Base-by-base conservation (phyloP, 768 basidiomycete species). In the Amanita fuliginea region DNA sequence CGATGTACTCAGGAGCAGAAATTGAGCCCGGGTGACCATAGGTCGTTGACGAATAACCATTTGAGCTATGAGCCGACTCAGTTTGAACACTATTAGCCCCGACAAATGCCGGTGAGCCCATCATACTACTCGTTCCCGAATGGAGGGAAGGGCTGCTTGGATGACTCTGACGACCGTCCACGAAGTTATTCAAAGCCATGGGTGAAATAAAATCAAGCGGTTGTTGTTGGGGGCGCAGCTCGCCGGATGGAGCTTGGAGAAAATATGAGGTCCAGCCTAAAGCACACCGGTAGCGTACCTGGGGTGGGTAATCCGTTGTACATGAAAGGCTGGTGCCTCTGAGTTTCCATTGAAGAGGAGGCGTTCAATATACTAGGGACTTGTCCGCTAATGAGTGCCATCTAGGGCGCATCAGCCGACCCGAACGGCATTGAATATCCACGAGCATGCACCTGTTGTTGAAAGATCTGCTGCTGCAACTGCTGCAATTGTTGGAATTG, bases 381-480 rank as follows among this genome's bases (percentile, higher is more conserved):
- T 53, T 74, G 70, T 21, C 77, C 70, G 53, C 76, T 81, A 59
- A 84, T 80, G 54, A 86, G 74, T 14, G 83, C 83, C 56, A 86
- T 81, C 83, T 83, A 56, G 47, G 24, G 47, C 7, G 40, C 52
- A 30, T 53, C 55, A 47, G 45, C 52, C 39, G 30, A 24, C 43
- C 33, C 21, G 37, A 18, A 54, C 36, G 47, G 46, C 47, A 45
- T 42, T 36, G 35, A 19, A 43, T 45, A 60, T 77, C 53, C 50
- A 9, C 1, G 8, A 19, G 26, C 35, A 39, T 33, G 13, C 14
- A 84, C 90, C 81, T 92, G 90, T 60, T 92, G 89, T 59, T 92
- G 89, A 52, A 91, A 86, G 52, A 90, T 86, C 70, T 89, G 84
- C 51, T 81, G 81, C 59, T 93, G 86, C 10, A 83, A 69, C 61